phyloP scores from a whole-genome alignment of 306 rosid genomes.

The Hippophae rhamnoides region DNA sequence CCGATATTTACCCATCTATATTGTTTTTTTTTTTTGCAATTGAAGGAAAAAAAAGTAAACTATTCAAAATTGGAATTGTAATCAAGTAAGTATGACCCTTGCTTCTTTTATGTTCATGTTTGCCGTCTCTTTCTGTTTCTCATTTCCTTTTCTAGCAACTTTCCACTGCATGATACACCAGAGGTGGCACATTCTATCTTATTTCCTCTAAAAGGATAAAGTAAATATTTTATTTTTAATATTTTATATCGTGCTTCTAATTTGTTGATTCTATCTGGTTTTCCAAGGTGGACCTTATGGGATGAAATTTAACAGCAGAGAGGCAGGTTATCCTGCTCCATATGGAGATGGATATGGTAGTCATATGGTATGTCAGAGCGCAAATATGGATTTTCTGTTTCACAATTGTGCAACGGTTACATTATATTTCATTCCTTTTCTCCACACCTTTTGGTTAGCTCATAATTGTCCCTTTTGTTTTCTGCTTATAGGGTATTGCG shows the following conservation, averaged over 20 bases:
- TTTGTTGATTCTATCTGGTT: conserved; percentile 23
- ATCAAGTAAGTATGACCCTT: too few relatives aligned
- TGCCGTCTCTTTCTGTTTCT: too few relatives aligned
- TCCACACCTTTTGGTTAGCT: neutral
- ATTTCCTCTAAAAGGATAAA: too few relatives aligned
- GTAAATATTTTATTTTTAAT: too few relatives aligned
- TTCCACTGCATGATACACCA: too few relatives aligned
- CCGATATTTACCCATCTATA: conserved; percentile 1
- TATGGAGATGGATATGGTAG: conserved; percentile 62
- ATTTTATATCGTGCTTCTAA: neutral
- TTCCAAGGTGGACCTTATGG: conserved; percentile 62
- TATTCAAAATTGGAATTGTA: too few relatives aligned
- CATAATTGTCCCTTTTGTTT: conserved; percentile 8
- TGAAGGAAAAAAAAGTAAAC: too few relatives aligned
- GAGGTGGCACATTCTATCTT: too few relatives aligned
- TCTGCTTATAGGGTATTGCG: conserved; percentile 43
- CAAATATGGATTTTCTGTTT: neutral
- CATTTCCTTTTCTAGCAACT: too few relatives aligned
- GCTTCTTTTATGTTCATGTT: too few relatives aligned
- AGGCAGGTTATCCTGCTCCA: conserved; percentile 40
- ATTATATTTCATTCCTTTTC: neutral
- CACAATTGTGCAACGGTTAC: neutral
- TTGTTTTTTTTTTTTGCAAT: too few relatives aligned
- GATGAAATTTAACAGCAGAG: conserved; percentile 45
- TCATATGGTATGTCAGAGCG: conserved; percentile 48